Conservation (phyloP, 768 basidiomycete species). For the Mycena vulgaris region DNA sequence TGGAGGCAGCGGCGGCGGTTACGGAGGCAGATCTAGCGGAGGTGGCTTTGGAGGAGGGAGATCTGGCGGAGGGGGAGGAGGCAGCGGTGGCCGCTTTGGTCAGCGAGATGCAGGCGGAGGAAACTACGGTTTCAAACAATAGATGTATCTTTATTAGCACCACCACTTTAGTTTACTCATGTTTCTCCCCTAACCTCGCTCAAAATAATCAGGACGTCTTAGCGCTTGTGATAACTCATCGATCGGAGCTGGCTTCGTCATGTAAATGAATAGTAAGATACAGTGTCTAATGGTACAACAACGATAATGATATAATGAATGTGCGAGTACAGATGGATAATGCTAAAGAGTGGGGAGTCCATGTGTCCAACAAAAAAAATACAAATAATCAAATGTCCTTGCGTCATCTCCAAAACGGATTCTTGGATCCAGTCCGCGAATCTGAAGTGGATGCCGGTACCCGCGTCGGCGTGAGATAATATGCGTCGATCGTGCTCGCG, state of each 20-base stretch:
- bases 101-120: neutral
- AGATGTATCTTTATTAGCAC: neutral
- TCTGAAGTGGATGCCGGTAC: constrained; percentile 38
- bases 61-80: neutral
- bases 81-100: neutral
- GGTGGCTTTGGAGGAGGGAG: neutral
- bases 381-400: neutral
- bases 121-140: neutral
- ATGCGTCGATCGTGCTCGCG: constrained; percentile 53
- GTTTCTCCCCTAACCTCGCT: neutral
- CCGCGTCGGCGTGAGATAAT: constrained; percentile 36
- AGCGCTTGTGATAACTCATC: no score
- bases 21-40: neutral
- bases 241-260: no score
- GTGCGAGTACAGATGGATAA: constrained; percentile 20
- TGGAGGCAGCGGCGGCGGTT: neutral
- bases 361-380: neutral
- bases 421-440: constrained; percentile 56
- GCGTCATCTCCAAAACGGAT: constrained; percentile 61
- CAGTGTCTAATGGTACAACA: neutral
- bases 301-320: constrained; percentile 28
- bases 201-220: neutral
- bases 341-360: neutral
- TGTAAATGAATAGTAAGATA: no score
- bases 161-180: no score